phyloP scores from a whole-genome alignment of 1,284 basidiomycete genomes.

The Gomphus bonarii region DNA sequence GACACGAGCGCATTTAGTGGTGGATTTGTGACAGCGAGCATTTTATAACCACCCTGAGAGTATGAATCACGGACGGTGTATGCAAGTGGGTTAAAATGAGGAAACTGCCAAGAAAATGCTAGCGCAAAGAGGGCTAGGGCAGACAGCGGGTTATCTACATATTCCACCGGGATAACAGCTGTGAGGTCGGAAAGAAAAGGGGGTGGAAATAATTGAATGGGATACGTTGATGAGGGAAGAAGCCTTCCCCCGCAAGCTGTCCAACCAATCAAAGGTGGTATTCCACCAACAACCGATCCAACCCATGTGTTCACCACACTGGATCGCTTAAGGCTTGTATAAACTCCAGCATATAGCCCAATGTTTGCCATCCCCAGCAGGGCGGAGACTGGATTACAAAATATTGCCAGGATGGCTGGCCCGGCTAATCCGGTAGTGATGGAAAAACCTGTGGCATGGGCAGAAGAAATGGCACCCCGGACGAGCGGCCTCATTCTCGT shows the following conservation, averaged over 20 bases:
- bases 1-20: constrained; percentile 78
- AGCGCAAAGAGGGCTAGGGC: constrained; percentile 70
- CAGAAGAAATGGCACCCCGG: constrained; percentile 67
- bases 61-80: constrained; percentile 84
- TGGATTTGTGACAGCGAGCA: constrained; percentile 83
- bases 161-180: constrained; percentile 28
- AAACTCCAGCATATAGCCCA: constrained; percentile 81
- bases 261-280: constrained; percentile 98
- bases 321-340: constrained; percentile 92
- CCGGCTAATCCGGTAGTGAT: constrained; percentile 67
- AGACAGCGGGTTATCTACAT: constrained; percentile 65
- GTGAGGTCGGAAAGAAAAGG: constrained; percentile 27
- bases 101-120: constrained; percentile 97
- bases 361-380: constrained; percentile 80
- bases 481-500: constrained; percentile 90
- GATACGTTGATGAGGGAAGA: constrained; percentile 50
- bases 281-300: constrained; percentile 83
- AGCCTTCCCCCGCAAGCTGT: constrained; percentile 84
- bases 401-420: constrained; percentile 68
- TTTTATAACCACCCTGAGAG: constrained; percentile 88
- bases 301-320: constrained; percentile 92
- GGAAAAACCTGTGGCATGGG: constrained; percentile 82
- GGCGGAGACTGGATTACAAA: constrained; percentile 86
- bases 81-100: constrained; percentile 94
- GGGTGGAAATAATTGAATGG: constrained; percentile 50